phyloP scores from a whole-genome alignment of 2,329 filamentous ascomycete species.

The Trichothecium roseum region DNA sequence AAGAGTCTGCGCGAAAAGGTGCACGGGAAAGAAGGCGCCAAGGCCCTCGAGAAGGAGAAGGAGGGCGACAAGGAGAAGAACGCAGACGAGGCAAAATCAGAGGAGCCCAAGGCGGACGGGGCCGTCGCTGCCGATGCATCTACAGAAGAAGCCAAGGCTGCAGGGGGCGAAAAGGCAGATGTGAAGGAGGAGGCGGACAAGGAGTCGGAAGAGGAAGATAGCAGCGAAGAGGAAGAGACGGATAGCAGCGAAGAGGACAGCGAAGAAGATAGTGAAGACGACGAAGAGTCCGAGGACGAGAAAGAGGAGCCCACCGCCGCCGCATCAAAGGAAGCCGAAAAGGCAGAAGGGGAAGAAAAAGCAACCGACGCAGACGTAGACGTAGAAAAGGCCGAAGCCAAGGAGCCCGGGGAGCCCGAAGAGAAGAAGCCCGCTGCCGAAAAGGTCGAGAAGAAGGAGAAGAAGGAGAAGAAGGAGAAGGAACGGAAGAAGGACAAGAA shows the following conservation, averaged over 20 bases:
- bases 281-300: constrained; percentile 2
- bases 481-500: constrained; percentile 13
- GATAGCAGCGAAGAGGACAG: constrained; percentile 6
- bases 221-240: constrained; percentile 5
- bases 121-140: constrained; percentile 3
- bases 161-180: constrained; percentile 7
- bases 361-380: constrained; percentile 4
- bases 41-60: constrained; percentile 9
- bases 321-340: constrained; percentile 1
- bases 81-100: constrained; percentile 4
- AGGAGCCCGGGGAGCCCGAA: constrained; percentile 8
- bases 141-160: constrained; percentile 6
- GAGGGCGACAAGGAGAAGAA: constrained; percentile 8
- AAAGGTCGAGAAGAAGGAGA: constrained; percentile 1
- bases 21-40: constrained; percentile 30
- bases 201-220: constrained; percentile 5
- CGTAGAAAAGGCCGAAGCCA: constrained; percentile 3
- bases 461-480: constrained; percentile 8
- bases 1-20: constrained; percentile 44
- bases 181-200: constrained; percentile 8
- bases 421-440: constrained; percentile 17
- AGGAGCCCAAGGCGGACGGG: constrained; percentile 5
- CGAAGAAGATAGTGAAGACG: constrained; percentile 7
- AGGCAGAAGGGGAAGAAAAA: constrained; percentile 1
- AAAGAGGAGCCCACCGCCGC: constrained; percentile 1